These are phyloP conservation scores for Collybia sordida DNA, from an alignment of 768 basidiomycete species.

Conservation along the genomic window DNA sequence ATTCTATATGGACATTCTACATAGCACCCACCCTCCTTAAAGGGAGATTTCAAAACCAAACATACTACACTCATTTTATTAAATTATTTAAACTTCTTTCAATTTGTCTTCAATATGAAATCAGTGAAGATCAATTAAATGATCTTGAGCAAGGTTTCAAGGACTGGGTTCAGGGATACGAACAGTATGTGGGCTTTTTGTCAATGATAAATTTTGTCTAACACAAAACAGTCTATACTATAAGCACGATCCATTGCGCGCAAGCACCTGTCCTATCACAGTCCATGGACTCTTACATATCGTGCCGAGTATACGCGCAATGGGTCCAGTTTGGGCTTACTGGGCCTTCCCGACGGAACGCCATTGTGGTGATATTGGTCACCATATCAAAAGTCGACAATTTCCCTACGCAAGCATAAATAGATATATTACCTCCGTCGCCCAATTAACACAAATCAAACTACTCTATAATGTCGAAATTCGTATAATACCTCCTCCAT, in stretches of 20 bases:
- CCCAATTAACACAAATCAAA: constrained; percentile 28
- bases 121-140: constrained; percentile 20
- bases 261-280: constrained; percentile 19
- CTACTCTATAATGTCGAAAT: constrained; percentile 22
- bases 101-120: constrained; percentile 31
- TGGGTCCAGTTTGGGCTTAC: constrained; percentile 29
- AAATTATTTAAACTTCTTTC: constrained; percentile 35
- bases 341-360: constrained; percentile 41
- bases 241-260: constrained; percentile 12
- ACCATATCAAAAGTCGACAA: constrained; percentile 24
- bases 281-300: too few relatives aligned
- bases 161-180: constrained; percentile 36
- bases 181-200: constrained; percentile 29
- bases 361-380: constrained; percentile 29
- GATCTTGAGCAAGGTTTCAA: constrained; percentile 24
- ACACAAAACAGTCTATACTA: constrained; percentile 27
- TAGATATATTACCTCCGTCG: constrained; percentile 20
- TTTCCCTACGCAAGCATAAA: constrained; percentile 31
- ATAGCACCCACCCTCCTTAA: constrained; percentile 37
- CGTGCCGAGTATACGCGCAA: too few relatives aligned
- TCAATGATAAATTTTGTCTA: not conserved
- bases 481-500: constrained; percentile 6
- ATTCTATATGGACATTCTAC: constrained; percentile 37
- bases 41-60: constrained; percentile 22
- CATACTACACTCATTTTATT: constrained; percentile 27